These are phyloP conservation scores for Mantamonas sphyraenae DNA, from an alignment of 78 protist genomes.

Conservation along the genomic window DNA sequence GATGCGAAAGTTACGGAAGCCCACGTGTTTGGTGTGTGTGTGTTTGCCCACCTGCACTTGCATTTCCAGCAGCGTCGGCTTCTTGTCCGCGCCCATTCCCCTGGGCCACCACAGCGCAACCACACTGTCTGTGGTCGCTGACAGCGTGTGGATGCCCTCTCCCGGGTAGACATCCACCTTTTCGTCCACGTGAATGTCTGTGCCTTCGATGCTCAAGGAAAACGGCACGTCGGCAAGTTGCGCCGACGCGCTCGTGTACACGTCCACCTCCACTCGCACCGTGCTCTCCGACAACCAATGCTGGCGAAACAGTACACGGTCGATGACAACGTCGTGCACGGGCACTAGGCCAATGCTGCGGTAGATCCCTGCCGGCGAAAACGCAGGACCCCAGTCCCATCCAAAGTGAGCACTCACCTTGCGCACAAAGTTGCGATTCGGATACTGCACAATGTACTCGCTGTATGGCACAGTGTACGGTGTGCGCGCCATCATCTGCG, in stretches of 20 bases:
- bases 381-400: conserved; percentile 49
- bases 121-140: too few species aligned
- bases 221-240: too few species aligned
- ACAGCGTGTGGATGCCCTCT: too few species aligned
- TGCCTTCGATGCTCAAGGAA: neutral
- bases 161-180: neutral
- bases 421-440: conserved; percentile 15
- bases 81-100: conserved; percentile 13
- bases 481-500: neutral
- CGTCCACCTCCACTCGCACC: neutral
- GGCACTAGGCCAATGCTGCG: neutral
- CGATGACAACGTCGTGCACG: neutral
- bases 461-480: conserved; percentile 12
- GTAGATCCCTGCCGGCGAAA: neutral
- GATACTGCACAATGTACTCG: neutral
- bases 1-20: conserved; percentile 12
- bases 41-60: too few species aligned
- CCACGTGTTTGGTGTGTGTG: neutral
- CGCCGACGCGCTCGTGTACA: neutral
- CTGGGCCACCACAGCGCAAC: conserved; percentile 26
- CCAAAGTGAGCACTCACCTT: conserved; percentile 19
- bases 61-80: neutral
- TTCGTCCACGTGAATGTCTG: neutral
- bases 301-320: too few species aligned
- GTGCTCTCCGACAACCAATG: neutral